These are phyloP conservation scores for Ceratobasidium sp. DNA, from an alignment of 1,284 basidiomycete genomes.

Conservation along the genomic window DNA sequence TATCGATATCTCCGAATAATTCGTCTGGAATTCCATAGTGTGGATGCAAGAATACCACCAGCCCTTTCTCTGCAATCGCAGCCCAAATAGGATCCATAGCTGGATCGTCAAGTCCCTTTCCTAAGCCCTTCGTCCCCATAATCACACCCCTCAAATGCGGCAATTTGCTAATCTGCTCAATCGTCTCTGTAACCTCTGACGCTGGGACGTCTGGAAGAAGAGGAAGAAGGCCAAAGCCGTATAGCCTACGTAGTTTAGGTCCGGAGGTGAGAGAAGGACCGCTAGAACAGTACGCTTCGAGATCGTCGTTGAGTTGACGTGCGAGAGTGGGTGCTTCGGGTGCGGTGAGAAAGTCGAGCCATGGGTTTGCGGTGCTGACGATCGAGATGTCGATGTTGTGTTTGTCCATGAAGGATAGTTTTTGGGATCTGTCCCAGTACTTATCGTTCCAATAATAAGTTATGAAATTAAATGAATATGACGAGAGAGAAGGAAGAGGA, in stretches of 20 bases:
- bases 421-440: conserved; percentile 86
- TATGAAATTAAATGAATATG: conserved; percentile 15
- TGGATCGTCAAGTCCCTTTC: conserved; percentile 83
- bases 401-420: conserved; percentile 81
- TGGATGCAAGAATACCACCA: conserved; percentile 86
- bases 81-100: conserved; percentile 83
- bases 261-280: conserved; percentile 62
- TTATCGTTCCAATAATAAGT: conserved; percentile 53
- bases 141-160: conserved; percentile 83
- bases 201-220: conserved; percentile 76
- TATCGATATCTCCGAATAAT: conserved; percentile 79
- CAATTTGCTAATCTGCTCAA: conserved; percentile 74
- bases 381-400: conserved; percentile 80
- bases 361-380: conserved; percentile 85
- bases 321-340: conserved; percentile 77
- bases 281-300: conserved; percentile 82
- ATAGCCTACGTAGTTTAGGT: conserved; percentile 69
- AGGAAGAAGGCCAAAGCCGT: conserved; percentile 87
- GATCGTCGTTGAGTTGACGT: conserved; percentile 76
- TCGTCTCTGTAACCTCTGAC: conserved; percentile 69
- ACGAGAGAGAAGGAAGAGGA: neutral
- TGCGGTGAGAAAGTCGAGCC: conserved; percentile 86
- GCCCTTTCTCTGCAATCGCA: conserved; percentile 73
- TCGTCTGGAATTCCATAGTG: conserved; percentile 80
- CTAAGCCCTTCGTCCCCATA: conserved; percentile 83